Base-by-base conservation (phyloP, 495 filamentous ascomycete species). In the Oleoguttula mirabilis region DNA sequence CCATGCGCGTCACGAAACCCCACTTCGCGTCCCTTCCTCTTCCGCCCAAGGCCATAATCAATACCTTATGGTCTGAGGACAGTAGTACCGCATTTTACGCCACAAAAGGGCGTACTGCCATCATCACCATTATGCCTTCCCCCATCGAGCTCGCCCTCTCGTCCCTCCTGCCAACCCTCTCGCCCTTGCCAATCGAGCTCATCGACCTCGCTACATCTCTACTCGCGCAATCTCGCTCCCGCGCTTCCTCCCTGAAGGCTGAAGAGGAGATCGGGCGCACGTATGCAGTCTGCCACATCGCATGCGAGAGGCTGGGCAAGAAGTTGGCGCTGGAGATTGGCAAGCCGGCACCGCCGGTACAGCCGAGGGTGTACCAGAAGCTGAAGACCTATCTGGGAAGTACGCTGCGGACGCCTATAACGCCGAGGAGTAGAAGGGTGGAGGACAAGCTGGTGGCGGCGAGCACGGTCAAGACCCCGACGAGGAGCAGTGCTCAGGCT, bases 271-370 rank as follows among this genome's bases (percentile, higher is more conserved):
- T 86, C 47, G 83, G 81, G 14, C 74, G 88, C 5, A 71, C 76
- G 8, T 94, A 90, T 61, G 84, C 83, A 8, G 96, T 92, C 57
- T 82, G 86, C 1, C 80, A 96, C 59, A 73, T 98, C 24, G 90
- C 90, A 28, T 95, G 88, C 63, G 82, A 86, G 60, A 73, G 84
- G 82, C 70, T 95, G 36, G 87, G 85, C 53, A 80, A 79, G 51
- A 57, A 71, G n/a, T 72, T 98, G 48, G 78, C 86, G 58, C 78
- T 98, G 24, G 88, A 88, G 5, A 73, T 76, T 2, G 79, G 94
- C 28, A 70, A 82, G 41, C 76, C 83, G 10, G 76, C 75, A 14
- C 85, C 90, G 4, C 92, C 90, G 12, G 82, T 86, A 48, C 78
- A 78, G 27, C 87, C 86, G 8, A 74, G 75, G 51, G 69, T 80